A percentile compares a stretch with the other conserved stretches of the same genome.
These are phyloP conservation scores for Echeveria elegans DNA, from an alignment of 164 flowering plant species.

Conservation along the genomic window DNA sequence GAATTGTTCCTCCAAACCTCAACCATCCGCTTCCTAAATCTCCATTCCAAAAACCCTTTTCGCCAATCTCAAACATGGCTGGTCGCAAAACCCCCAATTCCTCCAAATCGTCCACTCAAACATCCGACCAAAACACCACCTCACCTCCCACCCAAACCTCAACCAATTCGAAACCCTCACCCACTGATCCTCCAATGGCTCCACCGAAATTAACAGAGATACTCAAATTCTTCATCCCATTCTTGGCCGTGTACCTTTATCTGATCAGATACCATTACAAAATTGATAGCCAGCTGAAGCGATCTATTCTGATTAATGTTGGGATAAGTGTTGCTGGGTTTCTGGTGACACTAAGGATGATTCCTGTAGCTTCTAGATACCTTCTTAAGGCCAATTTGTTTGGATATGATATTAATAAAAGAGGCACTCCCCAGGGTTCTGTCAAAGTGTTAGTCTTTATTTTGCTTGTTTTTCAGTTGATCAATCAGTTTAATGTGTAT, in stretches of 20 bases:
- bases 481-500: not conserved
- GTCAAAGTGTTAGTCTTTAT: conserved; percentile 59
- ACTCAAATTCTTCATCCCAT: conserved; percentile 27
- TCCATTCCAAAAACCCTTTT: not conserved
- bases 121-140: conserved; percentile 44
- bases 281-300: conserved; percentile 47
- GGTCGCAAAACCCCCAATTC: not conserved
- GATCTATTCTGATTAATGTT: conserved; percentile 59
- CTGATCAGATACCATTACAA: conserved; percentile 45
- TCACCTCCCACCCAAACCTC: conserved; percentile 8
- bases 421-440: conserved; percentile 73
- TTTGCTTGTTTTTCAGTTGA: not conserved
- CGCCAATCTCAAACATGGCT: not conserved
- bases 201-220: conserved; percentile 39
- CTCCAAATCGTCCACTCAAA: conserved; percentile 6
- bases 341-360: conserved; percentile 39
- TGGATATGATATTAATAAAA: conserved; percentile 86
- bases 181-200: conserved; percentile 32
- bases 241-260: conserved; percentile 46
- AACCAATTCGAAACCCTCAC: not conserved
- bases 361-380: conserved; percentile 74
- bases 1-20: not conserved
- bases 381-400: conserved; percentile 58
- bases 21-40: no score
- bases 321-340: conserved; percentile 58